Percentiles rank a stretch among this genome's conserved stretches.
Evolutionary conservation across 176 grass and related monocot genomes (phyloP).

Genomic region (Juncus inflexus): DNA sequence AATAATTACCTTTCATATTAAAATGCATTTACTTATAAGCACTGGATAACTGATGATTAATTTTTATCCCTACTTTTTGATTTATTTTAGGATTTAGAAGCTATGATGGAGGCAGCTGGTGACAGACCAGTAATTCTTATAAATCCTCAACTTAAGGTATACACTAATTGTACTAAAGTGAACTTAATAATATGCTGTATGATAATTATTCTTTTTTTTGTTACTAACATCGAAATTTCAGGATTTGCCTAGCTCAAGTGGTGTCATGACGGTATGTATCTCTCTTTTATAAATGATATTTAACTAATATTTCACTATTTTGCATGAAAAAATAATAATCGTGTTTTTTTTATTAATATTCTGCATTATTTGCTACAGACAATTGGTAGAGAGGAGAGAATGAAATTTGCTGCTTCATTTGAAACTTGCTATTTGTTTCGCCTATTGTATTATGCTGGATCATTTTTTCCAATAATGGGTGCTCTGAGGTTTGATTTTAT

Average conservation of each 20-base stretch:
- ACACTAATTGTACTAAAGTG: background rate
- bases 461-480: constrained; percentile 95
- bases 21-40: background rate
- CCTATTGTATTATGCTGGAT: constrained; percentile 76
- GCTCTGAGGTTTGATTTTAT: constrained; percentile 57
- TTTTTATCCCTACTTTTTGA: constrained; percentile 3
- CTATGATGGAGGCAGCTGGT: constrained; percentile 90
- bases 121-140: constrained; percentile 87
- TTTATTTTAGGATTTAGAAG: constrained; percentile 61
- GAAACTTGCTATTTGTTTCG: constrained; percentile 82
- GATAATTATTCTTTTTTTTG: constrained; percentile 2
- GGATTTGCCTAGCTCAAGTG: constrained; percentile 95
- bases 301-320: constrained; percentile 3
- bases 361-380: constrained; percentile 47
- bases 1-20: background rate
- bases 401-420: constrained; percentile 95
- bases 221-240: constrained; percentile 34
- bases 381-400: constrained; percentile 84
- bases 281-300: constrained; percentile 16
- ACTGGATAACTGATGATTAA: constrained; percentile 1
- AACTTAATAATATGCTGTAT: background rate
- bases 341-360: constrained; percentile 19
- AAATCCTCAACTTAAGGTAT: constrained; percentile 93
- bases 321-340: constrained; percentile 2
- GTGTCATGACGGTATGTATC: constrained; percentile 85